These are phyloP conservation scores for Malassezia nana DNA, from an alignment of 1,284 basidiomycete species.

Conservation along the genomic window DNA sequence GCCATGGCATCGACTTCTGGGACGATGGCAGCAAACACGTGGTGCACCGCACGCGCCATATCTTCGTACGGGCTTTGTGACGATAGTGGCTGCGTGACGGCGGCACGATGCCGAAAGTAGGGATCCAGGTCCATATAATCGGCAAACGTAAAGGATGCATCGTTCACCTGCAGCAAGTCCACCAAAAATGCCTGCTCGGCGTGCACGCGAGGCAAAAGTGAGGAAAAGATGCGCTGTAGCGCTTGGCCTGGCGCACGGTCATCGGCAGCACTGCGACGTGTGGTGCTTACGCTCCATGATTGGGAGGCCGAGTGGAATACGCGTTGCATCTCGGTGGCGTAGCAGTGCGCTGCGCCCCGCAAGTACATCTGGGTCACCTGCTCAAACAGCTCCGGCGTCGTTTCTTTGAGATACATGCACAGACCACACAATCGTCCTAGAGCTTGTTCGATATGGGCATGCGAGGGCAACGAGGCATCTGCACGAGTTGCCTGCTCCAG, in stretches of 20 bases:
- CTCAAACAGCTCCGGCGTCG: constrained; percentile 51
- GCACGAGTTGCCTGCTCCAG: constrained; percentile 24
- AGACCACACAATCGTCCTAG: constrained; percentile 79
- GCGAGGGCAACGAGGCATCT: constrained; percentile 31
- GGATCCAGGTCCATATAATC: constrained; percentile 90
- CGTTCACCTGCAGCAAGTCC: constrained; percentile 77
- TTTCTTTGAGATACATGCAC: constrained; percentile 87
- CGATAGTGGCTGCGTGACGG: constrained; percentile 34
- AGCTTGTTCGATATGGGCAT: constrained; percentile 59
- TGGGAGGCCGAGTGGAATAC: constrained; percentile 25
- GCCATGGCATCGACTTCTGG: constrained; percentile 69
- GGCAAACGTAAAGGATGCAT: constrained; percentile 74
- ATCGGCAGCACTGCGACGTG: constrained; percentile 11
- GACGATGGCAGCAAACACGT: constrained; percentile 86
- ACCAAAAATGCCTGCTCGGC: constrained; percentile 79
- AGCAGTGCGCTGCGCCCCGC: constrained; percentile 29
- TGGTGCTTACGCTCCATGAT: constrained; percentile 10
- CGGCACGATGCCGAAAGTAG: constrained; percentile 83
- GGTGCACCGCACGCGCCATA: constrained; percentile 62
- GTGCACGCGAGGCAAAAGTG: constrained; percentile 66
- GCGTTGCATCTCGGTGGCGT: constrained; percentile 32
- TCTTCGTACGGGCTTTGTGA: constrained; percentile 25
- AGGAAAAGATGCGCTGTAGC: constrained; percentile 64
- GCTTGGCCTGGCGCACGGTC: constrained; percentile 53
- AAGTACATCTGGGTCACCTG: constrained; percentile 36